Percentiles rank a stretch among this genome's conserved stretches.
These are phyloP conservation scores for Emericellopsis cladophorae DNA, from an alignment of 2,329 filamentous ascomycete genomes.

Conservation along the genomic window DNA sequence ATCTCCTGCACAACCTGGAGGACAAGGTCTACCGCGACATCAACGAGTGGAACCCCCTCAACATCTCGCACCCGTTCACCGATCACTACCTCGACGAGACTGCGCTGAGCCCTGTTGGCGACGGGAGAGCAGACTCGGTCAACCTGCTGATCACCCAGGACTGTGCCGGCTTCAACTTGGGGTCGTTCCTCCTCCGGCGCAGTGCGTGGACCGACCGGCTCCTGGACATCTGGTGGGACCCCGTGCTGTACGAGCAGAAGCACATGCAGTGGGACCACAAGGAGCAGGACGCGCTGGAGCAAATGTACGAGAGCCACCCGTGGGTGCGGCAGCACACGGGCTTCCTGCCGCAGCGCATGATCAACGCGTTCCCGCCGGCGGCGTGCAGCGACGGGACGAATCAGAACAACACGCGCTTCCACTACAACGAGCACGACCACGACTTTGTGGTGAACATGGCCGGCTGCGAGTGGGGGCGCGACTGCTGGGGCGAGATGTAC, in stretches of 20 bases:
- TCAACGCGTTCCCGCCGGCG: constrained; percentile 88
- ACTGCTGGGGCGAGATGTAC: constrained; percentile 98
- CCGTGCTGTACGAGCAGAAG: constrained; percentile 92
- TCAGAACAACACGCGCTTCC: constrained; percentile 61
- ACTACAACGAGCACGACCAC: constrained; percentile 74
- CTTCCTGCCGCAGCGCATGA: constrained; percentile 80
- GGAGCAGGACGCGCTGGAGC: constrained; percentile 89
- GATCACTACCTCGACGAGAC: constrained; percentile 65
- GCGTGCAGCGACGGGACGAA: constrained; percentile 62
- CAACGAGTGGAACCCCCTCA: constrained; percentile 89
- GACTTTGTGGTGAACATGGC: constrained; percentile 99
- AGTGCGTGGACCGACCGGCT: constrained; percentile 83
- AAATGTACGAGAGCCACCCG: constrained; percentile 80
- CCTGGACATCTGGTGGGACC: constrained; percentile 97
- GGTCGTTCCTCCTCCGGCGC: constrained; percentile 83
- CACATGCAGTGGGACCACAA: constrained; percentile 99
- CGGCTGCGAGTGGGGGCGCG: constrained; percentile 89
- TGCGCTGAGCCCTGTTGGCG: constrained; percentile 60
- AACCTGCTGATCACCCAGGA: constrained; percentile 87
- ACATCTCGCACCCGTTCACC: constrained; percentile 74
- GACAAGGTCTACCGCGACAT: constrained; percentile 83
- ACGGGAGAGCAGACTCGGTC: constrained; percentile 66
- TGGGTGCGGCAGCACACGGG: constrained; percentile 84
- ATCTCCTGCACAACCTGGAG: constrained; percentile 74
- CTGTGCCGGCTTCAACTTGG: constrained; percentile 90